These are phyloP conservation scores for Penicillium italicum DNA, from an alignment of 2,329 filamentous ascomycete genomes.

Conservation along the genomic window DNA sequence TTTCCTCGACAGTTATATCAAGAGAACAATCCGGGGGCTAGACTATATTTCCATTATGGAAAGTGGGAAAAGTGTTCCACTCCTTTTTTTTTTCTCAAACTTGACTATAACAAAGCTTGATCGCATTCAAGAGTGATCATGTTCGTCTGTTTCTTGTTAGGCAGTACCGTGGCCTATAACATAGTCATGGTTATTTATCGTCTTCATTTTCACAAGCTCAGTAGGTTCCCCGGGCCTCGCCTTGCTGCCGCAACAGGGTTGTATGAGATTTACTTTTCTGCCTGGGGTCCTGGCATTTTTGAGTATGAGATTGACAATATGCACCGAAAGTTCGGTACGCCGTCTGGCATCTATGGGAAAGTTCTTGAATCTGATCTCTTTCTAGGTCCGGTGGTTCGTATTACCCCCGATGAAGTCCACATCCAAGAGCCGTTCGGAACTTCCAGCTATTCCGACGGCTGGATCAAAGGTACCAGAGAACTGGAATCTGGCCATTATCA, in stretches of 20 bases:
- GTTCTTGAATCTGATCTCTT: not conserved
- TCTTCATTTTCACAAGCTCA: conserved; percentile 22
- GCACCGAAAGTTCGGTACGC: conserved; percentile 20
- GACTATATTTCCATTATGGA: not conserved
- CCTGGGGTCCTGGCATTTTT: conserved; percentile 14
- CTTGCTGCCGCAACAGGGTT: conserved; percentile 21
- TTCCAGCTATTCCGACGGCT: conserved; percentile 9
- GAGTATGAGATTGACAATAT: conserved; percentile 19
- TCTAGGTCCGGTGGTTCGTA: conserved; percentile 22
- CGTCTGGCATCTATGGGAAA: not conserved
- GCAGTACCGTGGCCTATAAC: conserved; percentile 21
- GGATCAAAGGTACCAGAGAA: conserved; percentile 17
- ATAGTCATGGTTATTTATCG: conserved; percentile 21
- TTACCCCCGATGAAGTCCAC: conserved; percentile 24
- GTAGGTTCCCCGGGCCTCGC: conserved; percentile 20
- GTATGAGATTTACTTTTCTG: conserved; percentile 22
- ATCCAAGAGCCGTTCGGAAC: conserved; percentile 15
- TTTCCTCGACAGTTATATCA: not conserved
- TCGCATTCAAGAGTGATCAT: not conserved
- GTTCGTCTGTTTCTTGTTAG: conserved; percentile 20
- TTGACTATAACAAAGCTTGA: not conserved
- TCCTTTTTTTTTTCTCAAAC: not conserved
- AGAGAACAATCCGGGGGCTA: not conserved
- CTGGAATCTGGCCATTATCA: not conserved
- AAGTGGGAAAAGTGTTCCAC: not conserved